A percentile compares a stretch with the other conserved stretches of the same genome.
These are phyloP conservation scores for Zygoascus meyerae DNA, from an alignment of 1,139 yeast genomes.

Conservation along the genomic window DNA sequence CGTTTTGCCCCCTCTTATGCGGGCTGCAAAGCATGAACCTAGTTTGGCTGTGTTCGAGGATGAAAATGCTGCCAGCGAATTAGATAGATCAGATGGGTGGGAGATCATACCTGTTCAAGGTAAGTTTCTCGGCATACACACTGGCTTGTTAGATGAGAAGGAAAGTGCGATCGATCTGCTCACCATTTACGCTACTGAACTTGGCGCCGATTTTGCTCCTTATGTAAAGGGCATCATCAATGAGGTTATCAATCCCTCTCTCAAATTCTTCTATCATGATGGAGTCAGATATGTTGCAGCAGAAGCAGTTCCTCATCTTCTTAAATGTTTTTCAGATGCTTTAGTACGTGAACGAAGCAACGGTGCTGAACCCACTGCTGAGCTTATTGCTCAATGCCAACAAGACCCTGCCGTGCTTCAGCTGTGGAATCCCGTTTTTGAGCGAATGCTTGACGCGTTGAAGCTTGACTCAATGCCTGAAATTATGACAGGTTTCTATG, in stretches of 20 bases:
- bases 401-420: slow-evolving; percentile 44
- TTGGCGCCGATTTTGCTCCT: slow-evolving; percentile 76
- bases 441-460: slow-evolving; percentile 62
- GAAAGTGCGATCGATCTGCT: slow-evolving; percentile 86
- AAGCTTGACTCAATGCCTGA: slow-evolving; percentile 81
- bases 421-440: slow-evolving; percentile 68
- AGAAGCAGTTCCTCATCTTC: slow-evolving; percentile 69
- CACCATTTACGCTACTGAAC: slow-evolving; percentile 79
- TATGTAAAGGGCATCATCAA: slow-evolving; percentile 74
- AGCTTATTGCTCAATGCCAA: slow-evolving; percentile 15
- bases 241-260: slow-evolving; percentile 80
- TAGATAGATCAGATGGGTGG: slow-evolving; percentile 86
- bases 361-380: slow-evolving; percentile 32
- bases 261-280: slow-evolving; percentile 87
- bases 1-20: slow-evolving; percentile 83
- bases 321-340: slow-evolving; percentile 63
- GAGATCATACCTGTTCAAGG: slow-evolving; percentile 90
- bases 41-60: slow-evolving; percentile 81
- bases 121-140: slow-evolving; percentile 89
- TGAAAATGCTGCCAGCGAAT: slow-evolving; percentile 80
- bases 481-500: slow-evolving; percentile 69
- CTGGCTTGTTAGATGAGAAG: slow-evolving; percentile 87
- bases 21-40: slow-evolving; percentile 83
- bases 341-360: slow-evolving; percentile 20
- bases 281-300: slow-evolving; percentile 93